Base-by-base conservation (phyloP, 129 eudicot species). In the Chrysanthemum seticuspe region DNA sequence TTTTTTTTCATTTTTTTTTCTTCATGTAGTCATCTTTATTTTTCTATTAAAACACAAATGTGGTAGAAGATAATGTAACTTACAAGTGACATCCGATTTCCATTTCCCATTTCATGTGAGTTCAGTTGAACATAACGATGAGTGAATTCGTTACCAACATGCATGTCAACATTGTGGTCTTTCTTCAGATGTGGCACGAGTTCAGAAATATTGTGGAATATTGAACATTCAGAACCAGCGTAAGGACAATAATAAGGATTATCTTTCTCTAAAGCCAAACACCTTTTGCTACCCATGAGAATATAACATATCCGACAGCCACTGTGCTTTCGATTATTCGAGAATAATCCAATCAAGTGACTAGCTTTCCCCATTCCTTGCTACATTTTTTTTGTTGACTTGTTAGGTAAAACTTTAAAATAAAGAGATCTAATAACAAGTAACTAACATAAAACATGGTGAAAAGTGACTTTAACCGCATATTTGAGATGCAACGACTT, bases 181-280 rank as follows among this genome's bases (percentile, higher is more conserved):
- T 16, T 55, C 29, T 9, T 47, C 36, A 66, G 11, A 47, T 66
- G 71, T 3, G 71, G 47, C 4, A 66, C 71, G 1, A 66, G 9
- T 4, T 18, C 13, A 0, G 71, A 14, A 16, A 47, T 66, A 11
- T 19, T 25, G 0, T 56, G 54, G 7, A 8, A 7, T 12, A 45
- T 29, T 13, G 56, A 44, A 18, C 71, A 66, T 48, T 65, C 53
- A 1, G 70, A 40, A 10, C 52, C 52, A 40, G 54, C 52, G 23
- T 66, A 66, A 10, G 55, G 71, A 66, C 55, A 66, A 50, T 2
- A 2, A 50, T 66, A 66, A 13, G 71, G 15, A 50, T 14, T 14
- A 11, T 18, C 19, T 67, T 67, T 67, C 19, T 67, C 71, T 9
- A 67, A 21, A 16, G 71, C 58, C 8, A 67, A 8, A 48, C 71